Evolutionary conservation across 1,139 yeast genomes (phyloP).

Genomic region (Sugiyamaella novakii): DNA sequence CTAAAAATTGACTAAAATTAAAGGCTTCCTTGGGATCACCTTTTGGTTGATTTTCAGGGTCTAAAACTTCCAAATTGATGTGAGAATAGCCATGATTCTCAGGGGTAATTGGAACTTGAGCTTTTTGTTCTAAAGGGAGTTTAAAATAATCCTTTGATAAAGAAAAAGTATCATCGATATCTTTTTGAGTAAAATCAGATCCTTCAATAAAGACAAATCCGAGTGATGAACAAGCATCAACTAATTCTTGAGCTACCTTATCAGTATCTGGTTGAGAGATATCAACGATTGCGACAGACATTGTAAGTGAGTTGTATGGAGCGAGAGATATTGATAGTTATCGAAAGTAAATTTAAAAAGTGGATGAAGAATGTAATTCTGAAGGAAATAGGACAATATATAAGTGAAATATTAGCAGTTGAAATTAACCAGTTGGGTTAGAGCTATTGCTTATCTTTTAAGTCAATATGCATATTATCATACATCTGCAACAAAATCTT

Average conservation of each 20-base stretch:
- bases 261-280: conserved; percentile 42
- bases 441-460: conserved; percentile 2
- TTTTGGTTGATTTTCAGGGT: conserved; percentile 44
- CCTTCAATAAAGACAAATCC: conserved; percentile 78
- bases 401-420: too few species aligned
- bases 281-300: conserved; percentile 47
- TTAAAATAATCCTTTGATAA: conserved; percentile 60
- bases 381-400: neutral
- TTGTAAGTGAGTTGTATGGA: too few species aligned
- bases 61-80: conserved; percentile 58
- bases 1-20: conserved; percentile 42
- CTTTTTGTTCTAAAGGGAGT: conserved; percentile 54
- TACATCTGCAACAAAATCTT: conserved; percentile 13
- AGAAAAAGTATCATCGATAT: conserved; percentile 57
- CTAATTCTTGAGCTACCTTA: conserved; percentile 53
- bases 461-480: conserved; percentile 3
- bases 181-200: conserved; percentile 61
- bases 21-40: conserved; percentile 68
- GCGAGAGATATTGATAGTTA: too few species aligned
- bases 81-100: conserved; percentile 66
- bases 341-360: too few species aligned
- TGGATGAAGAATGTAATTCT: too few species aligned
- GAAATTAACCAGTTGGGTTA: neutral
- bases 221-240: conserved; percentile 65
- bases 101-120: conserved; percentile 49